phyloP scores from a whole-genome alignment of 345 rosid species.

The Bruguiera gymnorhiza region DNA sequence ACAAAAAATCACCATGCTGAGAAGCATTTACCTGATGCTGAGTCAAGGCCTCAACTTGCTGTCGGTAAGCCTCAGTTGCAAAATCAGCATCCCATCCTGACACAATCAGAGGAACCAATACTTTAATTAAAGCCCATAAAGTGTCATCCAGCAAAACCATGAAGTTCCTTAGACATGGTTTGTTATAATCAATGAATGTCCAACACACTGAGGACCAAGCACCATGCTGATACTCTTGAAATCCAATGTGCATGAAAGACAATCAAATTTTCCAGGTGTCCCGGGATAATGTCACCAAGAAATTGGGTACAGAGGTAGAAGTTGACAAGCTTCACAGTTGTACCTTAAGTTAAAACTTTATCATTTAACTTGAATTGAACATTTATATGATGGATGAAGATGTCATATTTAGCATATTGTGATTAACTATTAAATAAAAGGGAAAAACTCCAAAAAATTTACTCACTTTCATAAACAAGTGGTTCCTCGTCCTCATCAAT shows the following conservation, averaged over 20 bases:
- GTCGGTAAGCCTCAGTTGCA: constrained; percentile 99
- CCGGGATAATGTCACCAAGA: too few species aligned
- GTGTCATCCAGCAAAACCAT: background rate
- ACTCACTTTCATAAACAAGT: constrained; percentile 93
- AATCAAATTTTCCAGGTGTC: too few species aligned
- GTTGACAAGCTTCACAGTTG: too few species aligned
- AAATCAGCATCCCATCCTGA: constrained; percentile 99
- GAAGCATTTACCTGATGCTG: constrained; percentile 74
- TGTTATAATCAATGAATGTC: background rate
- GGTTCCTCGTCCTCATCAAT: constrained; percentile 99
- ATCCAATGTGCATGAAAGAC: too few species aligned
- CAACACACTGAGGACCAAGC: background rate
- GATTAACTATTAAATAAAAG: background rate
- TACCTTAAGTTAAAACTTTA: too few species aligned
- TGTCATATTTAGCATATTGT: background rate
- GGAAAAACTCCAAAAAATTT: background rate
- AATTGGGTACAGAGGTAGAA: too few species aligned
- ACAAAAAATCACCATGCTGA: constrained; percentile 9
- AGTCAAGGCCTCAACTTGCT: constrained; percentile 90
- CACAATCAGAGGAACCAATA: background rate
- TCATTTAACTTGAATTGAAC: too few species aligned
- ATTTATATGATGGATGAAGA: background rate
- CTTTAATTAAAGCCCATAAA: background rate
- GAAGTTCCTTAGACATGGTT: background rate
- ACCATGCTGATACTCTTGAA: too few species aligned